Evolutionary conservation across 106 monocot species (phyloP).

Genomic region (Dactylorhiza incarnata): DNA sequence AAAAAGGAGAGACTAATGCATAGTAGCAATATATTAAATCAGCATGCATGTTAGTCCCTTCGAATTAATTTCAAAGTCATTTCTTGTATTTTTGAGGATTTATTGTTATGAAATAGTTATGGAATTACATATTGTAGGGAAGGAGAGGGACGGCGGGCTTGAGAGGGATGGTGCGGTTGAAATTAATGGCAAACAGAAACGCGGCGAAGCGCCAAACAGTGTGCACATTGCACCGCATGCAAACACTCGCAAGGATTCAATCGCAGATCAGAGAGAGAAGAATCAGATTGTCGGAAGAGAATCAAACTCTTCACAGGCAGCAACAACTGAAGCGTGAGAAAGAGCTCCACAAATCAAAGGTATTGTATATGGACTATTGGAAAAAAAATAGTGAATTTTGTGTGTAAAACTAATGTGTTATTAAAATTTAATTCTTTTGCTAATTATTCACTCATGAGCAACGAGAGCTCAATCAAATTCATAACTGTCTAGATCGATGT

Average conservation of each 20-base stretch:
- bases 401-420: no score
- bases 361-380: no score
- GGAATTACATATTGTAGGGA: constrained; percentile 25
- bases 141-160: constrained; percentile 47
- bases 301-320: constrained; percentile 67
- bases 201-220: constrained; percentile 49
- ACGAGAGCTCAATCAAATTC: no score
- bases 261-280: constrained; percentile 58
- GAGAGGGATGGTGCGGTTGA: constrained; percentile 67
- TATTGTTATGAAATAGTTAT: neutral
- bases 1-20: no score
- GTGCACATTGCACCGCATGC: constrained; percentile 48
- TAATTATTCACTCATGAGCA: no score
- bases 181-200: constrained; percentile 47
- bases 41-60: no score
- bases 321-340: constrained; percentile 55
- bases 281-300: constrained; percentile 73
- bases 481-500: no score
- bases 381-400: no score
- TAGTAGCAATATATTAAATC: no score
- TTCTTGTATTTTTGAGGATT: neutral
- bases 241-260: constrained; percentile 64
- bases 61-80: no score
- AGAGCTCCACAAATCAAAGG: constrained; percentile 68
- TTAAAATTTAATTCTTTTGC: no score